Base-by-base conservation (phyloP, 768 basidiomycete genomes). In the Clavaria fumosa region DNA sequence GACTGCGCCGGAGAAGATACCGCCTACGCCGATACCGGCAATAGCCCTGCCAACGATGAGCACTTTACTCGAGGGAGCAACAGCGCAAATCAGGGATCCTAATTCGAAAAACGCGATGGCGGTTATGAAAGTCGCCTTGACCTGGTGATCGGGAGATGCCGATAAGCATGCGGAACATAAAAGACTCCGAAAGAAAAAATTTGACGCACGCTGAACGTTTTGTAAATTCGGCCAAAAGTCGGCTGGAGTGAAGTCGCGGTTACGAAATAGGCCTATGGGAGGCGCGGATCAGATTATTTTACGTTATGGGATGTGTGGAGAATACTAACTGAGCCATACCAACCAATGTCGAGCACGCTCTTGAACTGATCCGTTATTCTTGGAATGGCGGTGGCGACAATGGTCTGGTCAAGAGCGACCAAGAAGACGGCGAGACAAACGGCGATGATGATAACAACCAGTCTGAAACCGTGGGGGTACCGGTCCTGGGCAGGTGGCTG, bases 341-440 rank as follows among this genome's bases (percentile, higher is more conserved):
- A 44, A 14, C 34, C 30, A 1, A 44, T 33, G 28, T 44, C 40
- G 15, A 34, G 26, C 12, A 45, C 31, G 23, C 35, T 34, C 11
- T 45, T 30, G 28, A 45, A 45, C 6, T 35, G 33, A 15, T 37
- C 38, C 9, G 44, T 45, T 4, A 45, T 43, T 23, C 27, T 43
- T 9, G 44, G 44, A 17, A 45, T 45, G n/a, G 43, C 43, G 12
- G 43, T 45, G 6, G 46, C 43, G 15, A 38, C 35, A 20, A 54
- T 53, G 4, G 51, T 50, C 36, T 53, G 50, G 31, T 53, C 51
- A 2, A 53, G 38, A 1, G 49, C 49, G 14, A 50, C 50, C 11
- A 53, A 31, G 30, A 45, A 42, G 9, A 50, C 41, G 3, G 51
- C 48, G 15, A 48, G 24, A 34, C 21, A 27, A 9, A 24, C 14